Evolutionary conservation across 2,329 filamentous ascomycete genomes (phyloP).

Genomic region (Trichophyton simii): DNA sequence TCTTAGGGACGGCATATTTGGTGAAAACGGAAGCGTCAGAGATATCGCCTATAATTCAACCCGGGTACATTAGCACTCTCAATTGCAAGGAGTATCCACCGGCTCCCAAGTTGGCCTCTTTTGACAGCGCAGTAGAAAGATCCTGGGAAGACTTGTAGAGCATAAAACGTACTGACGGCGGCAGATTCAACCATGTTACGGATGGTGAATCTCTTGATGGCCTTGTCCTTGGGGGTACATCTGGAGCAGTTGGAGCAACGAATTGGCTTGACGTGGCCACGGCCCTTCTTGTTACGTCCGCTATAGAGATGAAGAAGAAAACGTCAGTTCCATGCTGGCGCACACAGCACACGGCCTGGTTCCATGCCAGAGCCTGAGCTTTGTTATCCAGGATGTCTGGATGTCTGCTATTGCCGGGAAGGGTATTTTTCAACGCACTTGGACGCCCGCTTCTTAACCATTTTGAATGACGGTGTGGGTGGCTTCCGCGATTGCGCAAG

Average conservation of each 20-base stretch:
- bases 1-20: constrained; percentile 99
- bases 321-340: neutral
- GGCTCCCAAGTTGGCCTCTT: neutral
- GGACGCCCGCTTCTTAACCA: constrained; percentile 66
- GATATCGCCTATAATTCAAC: constrained; percentile 74
- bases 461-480: constrained; percentile 38
- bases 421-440: constrained; percentile 43
- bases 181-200: constrained; percentile 99
- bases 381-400: neutral
- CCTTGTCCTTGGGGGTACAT: constrained; percentile 98
- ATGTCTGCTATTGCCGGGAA: constrained; percentile 3
- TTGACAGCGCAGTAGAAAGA: neutral
- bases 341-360: neutral
- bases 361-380: neutral
- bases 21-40: constrained; percentile 98
- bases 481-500: constrained; percentile 8
- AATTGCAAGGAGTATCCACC: neutral
- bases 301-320: constrained; percentile 34
- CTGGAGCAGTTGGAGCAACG: constrained; percentile 79
- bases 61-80: neutral
- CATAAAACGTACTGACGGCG: constrained; percentile 83
- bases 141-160: neutral
- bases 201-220: constrained; percentile 99
- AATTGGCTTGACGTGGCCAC: constrained; percentile 99
- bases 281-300: constrained; percentile 99